phyloP scores from a whole-genome alignment of 768 basidiomycete genomes.

The Sutorius australiensis region DNA sequence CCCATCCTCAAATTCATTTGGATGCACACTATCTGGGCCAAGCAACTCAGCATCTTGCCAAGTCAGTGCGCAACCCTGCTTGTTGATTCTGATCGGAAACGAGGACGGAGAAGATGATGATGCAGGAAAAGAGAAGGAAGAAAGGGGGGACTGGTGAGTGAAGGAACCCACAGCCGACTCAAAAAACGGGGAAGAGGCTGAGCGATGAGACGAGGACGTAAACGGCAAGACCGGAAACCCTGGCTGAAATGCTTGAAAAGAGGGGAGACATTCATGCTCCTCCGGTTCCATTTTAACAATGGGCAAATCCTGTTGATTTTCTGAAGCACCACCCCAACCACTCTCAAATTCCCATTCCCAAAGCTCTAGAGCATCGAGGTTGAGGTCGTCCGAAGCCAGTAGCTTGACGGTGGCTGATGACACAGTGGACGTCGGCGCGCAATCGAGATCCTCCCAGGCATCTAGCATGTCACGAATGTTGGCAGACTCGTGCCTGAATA shows the following conservation, averaged over 20 bases:
- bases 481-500: constrained; percentile 55
- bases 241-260: constrained; percentile 2
- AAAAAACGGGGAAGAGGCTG: constrained; percentile 19
- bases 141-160: constrained; percentile 11
- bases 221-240: constrained; percentile 14
- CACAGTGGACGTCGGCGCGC: constrained; percentile 24
- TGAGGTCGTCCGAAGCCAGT: constrained; percentile 35
- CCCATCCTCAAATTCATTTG: constrained; percentile 40
- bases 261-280: constrained; percentile 29
- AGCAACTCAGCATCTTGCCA: constrained; percentile 46
- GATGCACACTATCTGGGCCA: constrained; percentile 43
- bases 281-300: constrained; percentile 43
- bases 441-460: constrained; percentile 65
- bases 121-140: constrained; percentile 9
- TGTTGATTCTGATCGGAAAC: constrained; percentile 4
- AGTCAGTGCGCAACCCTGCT: constrained; percentile 24
- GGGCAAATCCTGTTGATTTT: constrained; percentile 20
- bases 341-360: constrained; percentile 36
- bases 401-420: constrained; percentile 30
- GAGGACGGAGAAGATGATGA: constrained; percentile 11
- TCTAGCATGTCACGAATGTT: constrained; percentile 66
- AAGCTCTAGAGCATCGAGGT: constrained; percentile 41
- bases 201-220: constrained; percentile 13
- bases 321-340: constrained; percentile 19
- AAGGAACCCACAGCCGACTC: constrained; percentile 16